These are phyloP conservation scores for Laetiporus sulphureus DNA, from an alignment of 1,284 basidiomycete genomes.

Conservation along the genomic window DNA sequence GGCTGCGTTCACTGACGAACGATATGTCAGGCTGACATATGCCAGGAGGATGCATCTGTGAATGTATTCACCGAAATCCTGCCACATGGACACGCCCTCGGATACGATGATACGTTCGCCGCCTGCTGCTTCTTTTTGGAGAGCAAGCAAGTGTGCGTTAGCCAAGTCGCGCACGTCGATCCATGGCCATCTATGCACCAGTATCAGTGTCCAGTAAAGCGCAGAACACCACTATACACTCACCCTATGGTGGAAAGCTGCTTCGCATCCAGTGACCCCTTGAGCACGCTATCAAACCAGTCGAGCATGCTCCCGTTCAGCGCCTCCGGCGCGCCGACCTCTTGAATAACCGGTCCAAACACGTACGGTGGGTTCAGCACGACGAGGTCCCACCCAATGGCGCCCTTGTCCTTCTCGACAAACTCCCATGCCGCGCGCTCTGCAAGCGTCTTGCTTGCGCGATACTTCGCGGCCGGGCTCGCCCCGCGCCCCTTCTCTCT, in stretches of 20 bases:
- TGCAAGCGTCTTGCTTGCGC: conserved; percentile 62
- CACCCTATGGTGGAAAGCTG: not conserved
- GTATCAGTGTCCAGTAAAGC: not conserved
- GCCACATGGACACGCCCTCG: conserved; percentile 28
- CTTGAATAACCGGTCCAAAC: conserved; percentile 27
- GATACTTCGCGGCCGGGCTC: conserved; percentile 37
- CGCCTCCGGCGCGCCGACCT: conserved; percentile 7
- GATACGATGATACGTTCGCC: conserved; percentile 52
- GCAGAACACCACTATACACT: not conserved
- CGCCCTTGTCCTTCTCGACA: conserved; percentile 43
- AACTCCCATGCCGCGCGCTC: conserved; percentile 52
- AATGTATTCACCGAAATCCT: conserved; percentile 26
- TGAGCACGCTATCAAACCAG: conserved; percentile 6
- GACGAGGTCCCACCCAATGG: conserved; percentile 42
- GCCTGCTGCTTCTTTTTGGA: conserved; percentile 47
- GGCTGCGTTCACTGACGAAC: conserved; percentile 7
- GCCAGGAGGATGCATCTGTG: not conserved
- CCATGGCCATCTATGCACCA: conserved; percentile 24
- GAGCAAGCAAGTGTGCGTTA: conserved; percentile 47
- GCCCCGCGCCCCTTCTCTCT: conserved; percentile 46
- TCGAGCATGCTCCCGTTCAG: conserved; percentile 13
- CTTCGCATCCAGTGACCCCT: not conserved
- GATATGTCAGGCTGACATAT: not conserved
- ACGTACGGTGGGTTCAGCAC: conserved; percentile 52
- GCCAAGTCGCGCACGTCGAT: conserved; percentile 63